Conservation (phyloP, 441 rosid genomes). For the Iberis amara region DNA sequence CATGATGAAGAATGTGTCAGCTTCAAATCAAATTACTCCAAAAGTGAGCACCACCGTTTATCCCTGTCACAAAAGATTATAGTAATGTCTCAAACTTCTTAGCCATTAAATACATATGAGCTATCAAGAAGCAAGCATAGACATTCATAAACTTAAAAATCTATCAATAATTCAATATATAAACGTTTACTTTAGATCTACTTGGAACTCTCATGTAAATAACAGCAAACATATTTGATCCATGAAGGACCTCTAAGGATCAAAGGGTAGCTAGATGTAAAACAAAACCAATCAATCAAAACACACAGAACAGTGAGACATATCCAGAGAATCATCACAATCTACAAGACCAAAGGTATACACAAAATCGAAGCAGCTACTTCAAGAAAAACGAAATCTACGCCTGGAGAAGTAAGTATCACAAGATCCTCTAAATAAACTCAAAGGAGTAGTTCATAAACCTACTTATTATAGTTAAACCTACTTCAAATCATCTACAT, state of each 20-base stretch:
- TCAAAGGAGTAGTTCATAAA: background rate
- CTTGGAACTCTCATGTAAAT: background rate
- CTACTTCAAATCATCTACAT: background rate
- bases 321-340: background rate
- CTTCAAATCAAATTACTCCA: conserved; percentile 9
- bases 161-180: background rate
- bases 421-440: too few species aligned
- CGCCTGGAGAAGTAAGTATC: background rate
- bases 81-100: conserved; percentile 2
- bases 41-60: background rate
- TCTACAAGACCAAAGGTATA: background rate
- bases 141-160: background rate
- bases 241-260: background rate
- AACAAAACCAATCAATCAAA: conserved; percentile 1
- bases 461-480: conserved; percentile 11
- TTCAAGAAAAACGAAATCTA: background rate
- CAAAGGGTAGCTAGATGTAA: conserved; percentile 2
- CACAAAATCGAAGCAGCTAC: background rate
- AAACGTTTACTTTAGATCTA: background rate
- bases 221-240: background rate
- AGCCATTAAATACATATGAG: background rate
- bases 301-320: background rate
- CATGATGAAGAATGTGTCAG: conserved; percentile 17
- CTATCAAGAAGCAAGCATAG: background rate
- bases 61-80: conserved; percentile 16